Conservation (phyloP, 2,329 filamentous ascomycete species). For the Cordyceps militaris region DNA sequence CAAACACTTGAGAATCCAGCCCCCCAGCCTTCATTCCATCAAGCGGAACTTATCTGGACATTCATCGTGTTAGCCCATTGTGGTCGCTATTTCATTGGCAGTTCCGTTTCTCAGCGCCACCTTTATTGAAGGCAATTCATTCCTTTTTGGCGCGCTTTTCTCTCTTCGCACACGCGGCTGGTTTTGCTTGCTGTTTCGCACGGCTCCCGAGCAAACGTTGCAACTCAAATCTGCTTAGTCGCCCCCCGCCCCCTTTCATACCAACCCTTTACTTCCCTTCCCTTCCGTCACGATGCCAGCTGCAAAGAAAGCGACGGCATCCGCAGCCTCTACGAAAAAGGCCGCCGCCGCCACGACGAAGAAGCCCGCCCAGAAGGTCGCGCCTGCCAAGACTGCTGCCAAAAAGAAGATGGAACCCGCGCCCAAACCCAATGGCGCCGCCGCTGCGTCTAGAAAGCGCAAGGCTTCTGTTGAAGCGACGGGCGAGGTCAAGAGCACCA, state of each 20-base stretch:
- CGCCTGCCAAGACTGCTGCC: conserved; percentile 18
- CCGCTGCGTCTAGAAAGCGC: conserved; percentile 22
- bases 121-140: background rate
- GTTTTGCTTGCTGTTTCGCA: background rate
- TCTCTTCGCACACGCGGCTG: background rate
- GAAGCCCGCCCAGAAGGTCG: background rate
- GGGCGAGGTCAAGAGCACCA: conserved; percentile 19
- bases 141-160: background rate
- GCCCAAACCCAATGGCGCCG: conserved; percentile 6
- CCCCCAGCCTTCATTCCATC: conserved; percentile 9
- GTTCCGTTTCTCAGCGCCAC: background rate
- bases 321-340: background rate
- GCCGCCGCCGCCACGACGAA: background rate
- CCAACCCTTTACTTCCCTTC: background rate
- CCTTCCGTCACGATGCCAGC: conserved; percentile 3
- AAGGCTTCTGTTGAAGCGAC: conserved; percentile 16
- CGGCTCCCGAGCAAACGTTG: background rate
- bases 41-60: background rate
- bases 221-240: background rate
- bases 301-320: background rate
- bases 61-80: background rate
- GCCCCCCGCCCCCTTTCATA: background rate
- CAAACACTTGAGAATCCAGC: background rate
- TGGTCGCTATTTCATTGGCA: background rate
- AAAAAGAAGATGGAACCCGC: conserved; percentile 15